Conservation (phyloP, 345 rosid species). For the Populus deltoides region DNA sequence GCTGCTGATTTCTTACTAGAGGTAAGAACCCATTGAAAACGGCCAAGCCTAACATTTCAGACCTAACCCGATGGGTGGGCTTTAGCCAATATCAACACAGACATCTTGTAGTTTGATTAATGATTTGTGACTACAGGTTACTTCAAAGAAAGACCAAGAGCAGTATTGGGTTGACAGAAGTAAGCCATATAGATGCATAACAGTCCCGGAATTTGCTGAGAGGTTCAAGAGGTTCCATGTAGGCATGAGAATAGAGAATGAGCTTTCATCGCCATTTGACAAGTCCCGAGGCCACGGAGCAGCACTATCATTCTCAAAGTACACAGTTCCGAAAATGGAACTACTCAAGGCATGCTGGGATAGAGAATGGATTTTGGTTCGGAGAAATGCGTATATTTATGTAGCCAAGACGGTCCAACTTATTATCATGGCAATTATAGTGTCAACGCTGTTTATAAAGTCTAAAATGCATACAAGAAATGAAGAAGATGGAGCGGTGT, state of each 20-base stretch:
- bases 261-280: constrained; percentile 60
- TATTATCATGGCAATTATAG: constrained; percentile 49
- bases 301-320: constrained; percentile 56
- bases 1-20: constrained; percentile 92
- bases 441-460: constrained; percentile 61
- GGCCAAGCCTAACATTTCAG: background rate
- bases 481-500: constrained; percentile 49
- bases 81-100: background rate
- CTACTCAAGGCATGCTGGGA: constrained; percentile 73
- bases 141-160: constrained; percentile 85
- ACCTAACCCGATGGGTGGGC: background rate
- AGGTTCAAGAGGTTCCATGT: constrained; percentile 65
- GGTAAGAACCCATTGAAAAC: constrained; percentile 31
- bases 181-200: constrained; percentile 58
- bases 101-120: background rate
- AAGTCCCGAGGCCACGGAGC: constrained; percentile 60
- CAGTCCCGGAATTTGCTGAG: constrained; percentile 57
- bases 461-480: constrained; percentile 54
- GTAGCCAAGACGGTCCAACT: constrained; percentile 71
- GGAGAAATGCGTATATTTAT: constrained; percentile 64
- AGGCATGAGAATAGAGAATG: constrained; percentile 51
- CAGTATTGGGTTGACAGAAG: constrained; percentile 73
- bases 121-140: constrained; percentile 45
- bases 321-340: constrained; percentile 54
- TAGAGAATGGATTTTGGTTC: constrained; percentile 70